phyloP scores from a whole-genome alignment of 1,139 yeast species.

The Debaryomyces subglobosus region DNA sequence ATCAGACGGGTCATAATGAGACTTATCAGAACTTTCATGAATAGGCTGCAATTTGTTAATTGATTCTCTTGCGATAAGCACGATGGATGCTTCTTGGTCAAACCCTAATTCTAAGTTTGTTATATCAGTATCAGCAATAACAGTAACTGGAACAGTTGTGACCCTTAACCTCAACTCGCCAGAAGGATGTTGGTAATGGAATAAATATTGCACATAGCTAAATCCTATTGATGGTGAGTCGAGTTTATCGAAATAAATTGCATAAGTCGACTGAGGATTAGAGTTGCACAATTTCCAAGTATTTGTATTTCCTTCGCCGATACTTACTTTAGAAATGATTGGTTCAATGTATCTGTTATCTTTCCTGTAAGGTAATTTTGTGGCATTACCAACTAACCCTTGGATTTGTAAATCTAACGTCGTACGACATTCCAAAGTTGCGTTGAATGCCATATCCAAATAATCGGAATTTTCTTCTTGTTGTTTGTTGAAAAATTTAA shows the following conservation, averaged over 20 bases:
- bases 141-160: constrained; percentile 51
- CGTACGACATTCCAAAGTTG: constrained; percentile 57
- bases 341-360: constrained; percentile 27
- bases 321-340: constrained; percentile 28
- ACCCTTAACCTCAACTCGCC: constrained; percentile 51
- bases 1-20: constrained; percentile 67
- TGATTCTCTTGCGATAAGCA: constrained; percentile 58
- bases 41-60: constrained; percentile 46
- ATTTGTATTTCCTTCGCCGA: constrained; percentile 58
- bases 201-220: constrained; percentile 66
- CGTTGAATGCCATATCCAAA: constrained; percentile 57
- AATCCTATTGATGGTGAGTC: constrained; percentile 34
- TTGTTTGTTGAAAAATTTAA: constrained; percentile 49
- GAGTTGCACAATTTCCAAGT: constrained; percentile 64
- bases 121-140: constrained; percentile 48
- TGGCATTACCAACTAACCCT: constrained; percentile 65
- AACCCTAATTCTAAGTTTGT: constrained; percentile 46
- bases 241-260: constrained; percentile 56
- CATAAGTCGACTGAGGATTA: constrained; percentile 60
- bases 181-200: constrained; percentile 68
- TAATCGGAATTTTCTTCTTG: constrained; percentile 31
- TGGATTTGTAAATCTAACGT: constrained; percentile 52
- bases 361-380: constrained; percentile 38
- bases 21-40: constrained; percentile 26
- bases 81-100: constrained; percentile 75